phyloP scores from a whole-genome alignment of 164 flowering plant species.

The Dillenia turbinata region DNA sequence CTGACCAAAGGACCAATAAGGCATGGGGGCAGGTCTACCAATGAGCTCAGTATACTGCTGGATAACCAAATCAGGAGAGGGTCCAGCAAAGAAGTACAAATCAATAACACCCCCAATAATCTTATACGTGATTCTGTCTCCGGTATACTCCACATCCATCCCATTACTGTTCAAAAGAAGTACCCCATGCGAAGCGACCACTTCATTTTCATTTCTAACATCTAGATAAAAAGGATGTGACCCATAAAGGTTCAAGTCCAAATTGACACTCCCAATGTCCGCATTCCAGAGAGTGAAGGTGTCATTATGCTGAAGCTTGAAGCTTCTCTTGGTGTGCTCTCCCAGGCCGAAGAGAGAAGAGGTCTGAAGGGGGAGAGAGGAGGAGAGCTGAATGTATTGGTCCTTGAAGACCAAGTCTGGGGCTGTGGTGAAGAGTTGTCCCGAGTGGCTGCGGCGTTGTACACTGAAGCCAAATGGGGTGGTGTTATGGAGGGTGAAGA shows the following conservation, averaged over 20 bases:
- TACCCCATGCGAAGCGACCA: constrained; percentile 23
- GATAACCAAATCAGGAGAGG: constrained; percentile 24
- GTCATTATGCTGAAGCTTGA: constrained; percentile 37
- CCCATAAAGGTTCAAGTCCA: constrained; percentile 66
- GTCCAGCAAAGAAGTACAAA: constrained; percentile 35
- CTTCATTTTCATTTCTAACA: constrained; percentile 26
- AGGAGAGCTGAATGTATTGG: constrained; percentile 66
- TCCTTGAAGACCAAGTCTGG: constrained; percentile 61
- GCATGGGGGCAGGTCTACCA: constrained; percentile 39
- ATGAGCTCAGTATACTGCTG: constrained; percentile 33
- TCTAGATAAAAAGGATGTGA: constrained; percentile 87
- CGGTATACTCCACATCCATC: constrained; percentile 35
- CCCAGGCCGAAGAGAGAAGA: constrained; percentile 77
- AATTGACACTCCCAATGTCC: constrained; percentile 38
- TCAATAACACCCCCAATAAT: constrained; percentile 35
- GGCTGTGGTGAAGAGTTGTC: constrained; percentile 25
- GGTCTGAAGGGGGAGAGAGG: constrained; percentile 42
- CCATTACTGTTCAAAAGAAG: constrained; percentile 56
- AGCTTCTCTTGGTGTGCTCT: constrained; percentile 71
- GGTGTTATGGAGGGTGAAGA: constrained; percentile 16
- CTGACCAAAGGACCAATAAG: constrained; percentile 45
- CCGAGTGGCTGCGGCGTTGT: constrained; percentile 21
- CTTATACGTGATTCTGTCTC: constrained; percentile 26
- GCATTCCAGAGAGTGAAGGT: constrained; percentile 70
- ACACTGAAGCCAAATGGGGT: constrained; percentile 19